phyloP scores from a whole-genome alignment of 176 grass and related monocot genomes.

The Zea luxurians region DNA sequence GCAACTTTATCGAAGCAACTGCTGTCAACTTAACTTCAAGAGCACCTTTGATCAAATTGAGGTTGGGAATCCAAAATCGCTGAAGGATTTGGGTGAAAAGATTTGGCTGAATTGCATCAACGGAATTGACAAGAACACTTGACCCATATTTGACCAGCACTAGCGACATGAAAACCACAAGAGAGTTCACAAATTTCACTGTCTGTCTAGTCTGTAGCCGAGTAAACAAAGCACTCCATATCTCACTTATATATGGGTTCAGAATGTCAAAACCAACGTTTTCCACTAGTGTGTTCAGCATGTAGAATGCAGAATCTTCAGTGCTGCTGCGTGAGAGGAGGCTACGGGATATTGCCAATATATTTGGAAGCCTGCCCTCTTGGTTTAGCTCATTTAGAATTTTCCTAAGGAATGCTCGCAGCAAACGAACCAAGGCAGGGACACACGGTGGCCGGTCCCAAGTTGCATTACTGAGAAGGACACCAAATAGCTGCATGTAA shows the following conservation, averaged over 20 bases:
- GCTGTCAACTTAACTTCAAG: conserved; percentile 76
- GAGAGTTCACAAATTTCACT: conserved; percentile 82
- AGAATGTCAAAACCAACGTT: conserved; percentile 81
- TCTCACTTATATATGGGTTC: conserved; percentile 64
- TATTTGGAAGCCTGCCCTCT: conserved; percentile 72
- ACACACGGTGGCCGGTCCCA: conserved; percentile 84
- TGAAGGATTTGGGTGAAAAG: conserved; percentile 70
- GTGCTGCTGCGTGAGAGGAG: conserved; percentile 60
- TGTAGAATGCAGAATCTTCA: conserved; percentile 90
- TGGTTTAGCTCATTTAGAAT: conserved; percentile 92
- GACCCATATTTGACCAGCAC: conserved; percentile 79
- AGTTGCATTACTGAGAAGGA: conserved; percentile 72
- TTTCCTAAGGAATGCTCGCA: conserved; percentile 85
- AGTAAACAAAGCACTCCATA: conserved; percentile 75
- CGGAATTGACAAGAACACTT: conserved; percentile 63
- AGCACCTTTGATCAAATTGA: conserved; percentile 77
- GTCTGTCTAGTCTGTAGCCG: conserved; percentile 65
- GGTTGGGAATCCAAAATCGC: conserved; percentile 87
- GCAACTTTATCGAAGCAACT: conserved; percentile 87
- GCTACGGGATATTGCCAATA: conserved; percentile 62
- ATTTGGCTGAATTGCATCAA: conserved; percentile 66
- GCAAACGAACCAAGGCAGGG: conserved; percentile 82
- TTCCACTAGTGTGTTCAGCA: conserved; percentile 88
- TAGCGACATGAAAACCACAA: conserved; percentile 88
- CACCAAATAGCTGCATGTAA: conserved; percentile 89